Evolutionary conservation across 345 rosid genomes (phyloP).

Genomic region (Lepidium didymum): DNA sequence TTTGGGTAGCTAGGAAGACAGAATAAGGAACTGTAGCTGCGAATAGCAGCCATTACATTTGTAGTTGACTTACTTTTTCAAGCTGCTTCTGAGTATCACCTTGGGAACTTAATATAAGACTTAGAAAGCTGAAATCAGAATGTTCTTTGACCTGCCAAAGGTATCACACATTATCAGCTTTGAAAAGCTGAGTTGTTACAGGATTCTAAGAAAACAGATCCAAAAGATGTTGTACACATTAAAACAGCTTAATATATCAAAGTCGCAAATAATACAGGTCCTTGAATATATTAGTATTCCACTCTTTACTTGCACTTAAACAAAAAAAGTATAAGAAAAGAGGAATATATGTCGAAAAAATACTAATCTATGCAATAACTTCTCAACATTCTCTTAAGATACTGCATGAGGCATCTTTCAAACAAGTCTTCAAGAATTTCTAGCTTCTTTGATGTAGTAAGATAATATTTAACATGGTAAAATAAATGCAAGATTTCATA

Average conservation of each 20-base stretch:
- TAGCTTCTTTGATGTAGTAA: not conserved
- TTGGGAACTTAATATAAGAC: constrained; percentile 74
- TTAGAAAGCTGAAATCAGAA: constrained; percentile 65
- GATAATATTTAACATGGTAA: not conserved
- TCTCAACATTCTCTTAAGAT: not conserved
- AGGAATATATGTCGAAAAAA: not conserved
- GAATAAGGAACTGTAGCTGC: not conserved
- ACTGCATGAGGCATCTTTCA: not conserved
- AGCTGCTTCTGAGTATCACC: constrained; percentile 70
- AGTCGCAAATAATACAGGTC: not conserved
- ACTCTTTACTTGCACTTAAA: not conserved
- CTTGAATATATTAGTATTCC: not conserved
- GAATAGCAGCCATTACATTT: not conserved
- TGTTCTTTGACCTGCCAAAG: constrained; percentile 56
- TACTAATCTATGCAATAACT: not conserved
- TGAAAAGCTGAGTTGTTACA: not conserved
- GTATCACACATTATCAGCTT: not conserved
- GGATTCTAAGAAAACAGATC: not conserved
- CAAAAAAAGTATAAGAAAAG: not conserved
- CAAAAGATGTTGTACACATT: not conserved
- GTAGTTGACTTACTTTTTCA: constrained; percentile 55
- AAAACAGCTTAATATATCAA: not conserved
- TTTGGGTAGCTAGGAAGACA: too few species aligned
- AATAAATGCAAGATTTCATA: not conserved
- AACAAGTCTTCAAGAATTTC: not conserved